Evolutionary conservation across 805 yeast species (phyloP).

Genomic region (Allodekkera sacchari): DNA sequence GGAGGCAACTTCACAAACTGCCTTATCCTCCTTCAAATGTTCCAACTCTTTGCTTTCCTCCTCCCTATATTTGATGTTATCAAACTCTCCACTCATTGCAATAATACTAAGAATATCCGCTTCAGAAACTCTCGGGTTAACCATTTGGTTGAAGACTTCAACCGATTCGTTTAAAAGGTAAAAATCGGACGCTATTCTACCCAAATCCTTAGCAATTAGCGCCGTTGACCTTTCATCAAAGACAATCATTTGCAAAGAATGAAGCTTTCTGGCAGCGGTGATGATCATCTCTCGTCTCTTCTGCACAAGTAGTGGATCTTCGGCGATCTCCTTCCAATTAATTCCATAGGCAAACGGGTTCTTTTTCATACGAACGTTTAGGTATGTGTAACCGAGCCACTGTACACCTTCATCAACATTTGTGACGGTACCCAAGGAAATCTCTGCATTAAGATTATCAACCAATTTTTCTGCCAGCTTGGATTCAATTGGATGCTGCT

Average conservation of each 20-base stretch:
- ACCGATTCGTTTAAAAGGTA: conserved; percentile 78
- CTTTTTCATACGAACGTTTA: conserved; percentile 89
- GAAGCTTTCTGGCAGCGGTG: conserved; percentile 76
- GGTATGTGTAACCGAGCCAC: conserved; percentile 97
- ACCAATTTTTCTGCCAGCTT: conserved; percentile 67
- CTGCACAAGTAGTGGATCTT: conserved; percentile 73
- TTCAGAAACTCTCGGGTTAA: conserved; percentile 80
- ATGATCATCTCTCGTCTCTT: conserved; percentile 69
- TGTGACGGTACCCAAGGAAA: conserved; percentile 90
- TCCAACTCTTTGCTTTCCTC: conserved; percentile 78
- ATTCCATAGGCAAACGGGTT: conserved; percentile 91
- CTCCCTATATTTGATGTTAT: conserved; percentile 76
- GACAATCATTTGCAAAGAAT: conserved; percentile 84
- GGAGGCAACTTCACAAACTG: conserved; percentile 73
- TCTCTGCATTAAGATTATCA: conserved; percentile 94
- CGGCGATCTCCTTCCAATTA: conserved; percentile 74
- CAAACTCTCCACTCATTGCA: conserved; percentile 91
- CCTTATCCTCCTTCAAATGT: conserved; percentile 43
- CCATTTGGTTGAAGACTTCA: conserved; percentile 80
- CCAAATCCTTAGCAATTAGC: conserved; percentile 78
- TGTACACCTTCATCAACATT: conserved; percentile 89
- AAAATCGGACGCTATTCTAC: conserved; percentile 91
- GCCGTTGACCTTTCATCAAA: conserved; percentile 80
- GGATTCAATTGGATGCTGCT: conserved; percentile 95
- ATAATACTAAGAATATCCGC: conserved; percentile 86